These are phyloP conservation scores for Dioscorea cayenensis DNA, from an alignment of 116 monocot species.

Conservation along the genomic window DNA sequence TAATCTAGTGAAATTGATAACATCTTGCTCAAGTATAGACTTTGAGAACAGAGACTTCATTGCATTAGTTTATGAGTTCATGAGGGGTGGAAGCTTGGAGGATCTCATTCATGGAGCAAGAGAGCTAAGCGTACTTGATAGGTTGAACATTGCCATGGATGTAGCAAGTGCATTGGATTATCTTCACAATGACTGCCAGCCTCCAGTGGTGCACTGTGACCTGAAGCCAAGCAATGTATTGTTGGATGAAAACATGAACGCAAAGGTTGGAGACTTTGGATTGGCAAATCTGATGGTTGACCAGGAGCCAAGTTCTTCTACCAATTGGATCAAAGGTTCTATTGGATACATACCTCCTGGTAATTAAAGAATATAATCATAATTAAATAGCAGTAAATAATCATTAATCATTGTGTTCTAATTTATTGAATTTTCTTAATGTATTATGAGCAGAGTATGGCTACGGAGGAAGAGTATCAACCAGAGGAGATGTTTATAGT, in stretches of 20 bases:
- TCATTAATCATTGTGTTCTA: too few relatives aligned
- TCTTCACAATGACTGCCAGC: slow-evolving; percentile 22
- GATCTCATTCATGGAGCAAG: slow-evolving; percentile 19
- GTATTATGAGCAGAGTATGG: slow-evolving; percentile 1
- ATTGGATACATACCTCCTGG: slow-evolving; percentile 41
- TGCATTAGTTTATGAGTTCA: slow-evolving; percentile 30
- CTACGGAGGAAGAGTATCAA: too few relatives aligned
- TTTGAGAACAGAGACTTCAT: slow-evolving; percentile 14
- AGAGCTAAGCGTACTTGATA: slow-evolving; percentile 7
- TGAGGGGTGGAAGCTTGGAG: slow-evolving; percentile 30
- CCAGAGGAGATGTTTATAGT: slow-evolving; percentile 5
- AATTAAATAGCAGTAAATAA: too few relatives aligned
- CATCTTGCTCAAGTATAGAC: slow-evolving; percentile 26
- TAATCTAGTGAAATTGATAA: slow-evolving; percentile 29
- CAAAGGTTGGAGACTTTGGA: slow-evolving; percentile 33
- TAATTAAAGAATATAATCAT: neutral
- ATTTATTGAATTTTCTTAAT: too few relatives aligned
- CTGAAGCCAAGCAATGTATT: slow-evolving; percentile 33
- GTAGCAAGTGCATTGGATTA: slow-evolving; percentile 28
- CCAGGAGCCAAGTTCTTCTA: slow-evolving; percentile 4
- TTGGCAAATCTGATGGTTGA: slow-evolving; percentile 17
- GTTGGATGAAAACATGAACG: slow-evolving; percentile 21
- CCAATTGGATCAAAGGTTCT: slow-evolving; percentile 20
- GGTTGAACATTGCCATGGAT: slow-evolving; percentile 27
- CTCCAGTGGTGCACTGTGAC: slow-evolving; percentile 28